phyloP scores from a whole-genome alignment of 495 filamentous ascomycete species.

The Peziza echinospora region DNA sequence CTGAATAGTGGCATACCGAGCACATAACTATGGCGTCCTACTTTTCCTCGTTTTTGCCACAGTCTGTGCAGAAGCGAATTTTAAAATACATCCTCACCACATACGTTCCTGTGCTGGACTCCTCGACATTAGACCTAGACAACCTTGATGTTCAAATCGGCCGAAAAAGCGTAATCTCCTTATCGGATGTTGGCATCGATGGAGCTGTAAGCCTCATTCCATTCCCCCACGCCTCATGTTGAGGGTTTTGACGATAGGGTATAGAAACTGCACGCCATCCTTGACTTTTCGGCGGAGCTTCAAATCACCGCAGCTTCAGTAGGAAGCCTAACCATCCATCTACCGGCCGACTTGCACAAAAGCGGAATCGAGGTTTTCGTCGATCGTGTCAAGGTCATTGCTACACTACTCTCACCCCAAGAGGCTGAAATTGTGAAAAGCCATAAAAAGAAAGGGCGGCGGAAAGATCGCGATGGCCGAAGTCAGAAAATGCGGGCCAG shows the following conservation, averaged over 20 bases:
- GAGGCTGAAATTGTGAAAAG: not conserved
- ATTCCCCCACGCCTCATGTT: not conserved
- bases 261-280: constrained; percentile 11
- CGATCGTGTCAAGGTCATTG: constrained; percentile 6
- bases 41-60: constrained; percentile 39
- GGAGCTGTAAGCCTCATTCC: constrained; percentile 27
- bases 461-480: not conserved
- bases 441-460: not conserved
- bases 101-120: constrained; percentile 62
- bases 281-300: constrained; percentile 4
- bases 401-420: constrained; percentile 6
- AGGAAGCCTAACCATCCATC: constrained; percentile 15
- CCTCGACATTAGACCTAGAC: constrained; percentile 54
- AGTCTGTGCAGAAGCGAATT: constrained; percentile 60
- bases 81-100: constrained; percentile 61
- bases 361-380: constrained; percentile 14
- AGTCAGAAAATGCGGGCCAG: not conserved
- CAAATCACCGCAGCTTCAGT: constrained; percentile 14
- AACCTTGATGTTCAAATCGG: constrained; percentile 60
- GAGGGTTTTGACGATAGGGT: not conserved
- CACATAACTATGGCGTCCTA: not conserved
- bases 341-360: constrained; percentile 15
- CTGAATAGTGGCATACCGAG: too few species aligned
- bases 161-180: constrained; percentile 51
- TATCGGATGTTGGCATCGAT: constrained; percentile 58